Percentiles rank a stretch among this genome's conserved stretches.
phyloP scores from a whole-genome alignment of 305 asterid species.

The Rubia balearica region DNA sequence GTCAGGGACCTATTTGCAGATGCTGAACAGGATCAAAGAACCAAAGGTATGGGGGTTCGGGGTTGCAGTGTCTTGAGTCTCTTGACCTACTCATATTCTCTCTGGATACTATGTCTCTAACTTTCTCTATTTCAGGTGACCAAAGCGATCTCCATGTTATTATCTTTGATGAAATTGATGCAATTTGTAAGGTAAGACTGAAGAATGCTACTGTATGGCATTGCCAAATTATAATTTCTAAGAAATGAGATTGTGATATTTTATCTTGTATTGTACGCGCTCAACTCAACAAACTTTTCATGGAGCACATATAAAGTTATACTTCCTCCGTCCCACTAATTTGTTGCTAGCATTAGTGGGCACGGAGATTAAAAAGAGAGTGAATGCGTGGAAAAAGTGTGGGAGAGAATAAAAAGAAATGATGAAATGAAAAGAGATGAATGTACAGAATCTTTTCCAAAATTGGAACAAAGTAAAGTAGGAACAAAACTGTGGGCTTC shows the following conservation, averaged over 20 bases:
- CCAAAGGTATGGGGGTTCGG: slow-evolving; percentile 46
- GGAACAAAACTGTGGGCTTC: not conserved
- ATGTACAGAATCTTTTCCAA: not conserved
- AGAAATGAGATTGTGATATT: not conserved
- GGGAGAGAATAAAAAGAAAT: not conserved
- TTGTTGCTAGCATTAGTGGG: not conserved
- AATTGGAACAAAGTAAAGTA: too few relatives aligned
- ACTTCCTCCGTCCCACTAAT: not conserved
- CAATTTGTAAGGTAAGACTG: slow-evolving; percentile 87
- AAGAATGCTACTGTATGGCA: slow-evolving; percentile 6
- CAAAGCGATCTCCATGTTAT: slow-evolving; percentile 98
- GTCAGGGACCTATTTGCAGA: slow-evolving; percentile 98
- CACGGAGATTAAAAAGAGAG: not conserved
- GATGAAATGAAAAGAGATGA: not conserved
- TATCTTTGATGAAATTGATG: slow-evolving; percentile 99
- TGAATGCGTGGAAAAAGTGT: not conserved
- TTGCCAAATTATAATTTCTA: not conserved
- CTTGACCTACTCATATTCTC: not conserved
- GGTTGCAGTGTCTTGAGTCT: slow-evolving; percentile 13
- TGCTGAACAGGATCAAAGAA: slow-evolving; percentile 95
- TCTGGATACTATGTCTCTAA: not conserved
- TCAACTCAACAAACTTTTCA: not conserved
- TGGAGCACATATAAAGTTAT: not conserved
- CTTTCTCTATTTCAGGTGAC: slow-evolving; percentile 63
- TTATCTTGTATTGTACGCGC: not conserved